Evolutionary conservation across 192 early-diverging fungal species (phyloP).

Genomic region (Coemansia pectinata): DNA sequence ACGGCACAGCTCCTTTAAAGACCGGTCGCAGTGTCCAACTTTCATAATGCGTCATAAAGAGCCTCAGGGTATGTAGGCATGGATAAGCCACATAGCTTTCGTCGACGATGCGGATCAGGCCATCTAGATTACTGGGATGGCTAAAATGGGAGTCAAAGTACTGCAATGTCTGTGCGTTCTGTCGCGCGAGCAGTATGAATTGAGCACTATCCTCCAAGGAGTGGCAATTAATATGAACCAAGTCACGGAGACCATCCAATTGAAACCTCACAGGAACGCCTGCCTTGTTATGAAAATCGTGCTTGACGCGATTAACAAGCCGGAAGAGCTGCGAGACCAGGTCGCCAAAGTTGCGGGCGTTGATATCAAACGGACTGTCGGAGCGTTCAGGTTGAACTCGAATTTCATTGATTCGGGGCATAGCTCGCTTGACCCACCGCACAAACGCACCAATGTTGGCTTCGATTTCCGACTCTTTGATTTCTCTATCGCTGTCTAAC

Average conservation of each 20-base stretch:
- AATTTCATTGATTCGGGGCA: background rate
- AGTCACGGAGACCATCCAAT: background rate
- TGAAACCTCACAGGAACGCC: background rate
- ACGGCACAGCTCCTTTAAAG: background rate
- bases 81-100: background rate
- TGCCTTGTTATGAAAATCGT: background rate
- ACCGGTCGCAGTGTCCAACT: background rate
- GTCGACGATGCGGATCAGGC: background rate
- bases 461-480: background rate
- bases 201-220: background rate
- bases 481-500: background rate
- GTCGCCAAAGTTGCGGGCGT: background rate
- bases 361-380: background rate
- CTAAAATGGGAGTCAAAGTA: background rate
- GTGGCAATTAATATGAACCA: background rate
- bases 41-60: background rate
- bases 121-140: background rate
- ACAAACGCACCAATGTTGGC: background rate
- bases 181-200: background rate
- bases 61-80: background rate
- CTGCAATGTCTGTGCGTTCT: background rate
- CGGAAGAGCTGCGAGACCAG: background rate
- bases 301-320: background rate
- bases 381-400: background rate
- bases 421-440: background rate